phyloP scores from a whole-genome alignment of 176 grass and related monocot genomes.

The Avena sativa region DNA sequence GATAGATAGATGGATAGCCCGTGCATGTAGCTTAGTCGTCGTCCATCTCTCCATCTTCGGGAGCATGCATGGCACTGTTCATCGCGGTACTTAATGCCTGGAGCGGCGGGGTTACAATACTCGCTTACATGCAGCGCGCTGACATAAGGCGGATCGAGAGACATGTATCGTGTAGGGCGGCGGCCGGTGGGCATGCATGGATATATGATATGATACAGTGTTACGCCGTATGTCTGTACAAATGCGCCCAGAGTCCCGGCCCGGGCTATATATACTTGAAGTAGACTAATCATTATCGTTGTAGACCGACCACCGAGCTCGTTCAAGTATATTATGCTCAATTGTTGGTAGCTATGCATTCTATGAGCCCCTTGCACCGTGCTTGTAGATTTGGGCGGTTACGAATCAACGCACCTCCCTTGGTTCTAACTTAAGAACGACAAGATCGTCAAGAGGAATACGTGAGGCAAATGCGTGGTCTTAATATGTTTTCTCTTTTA shows the following conservation, averaged over 20 bases:
- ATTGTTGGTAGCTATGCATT: too few relatives aligned
- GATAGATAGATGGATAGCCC: not conserved
- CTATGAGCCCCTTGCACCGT: too few relatives aligned
- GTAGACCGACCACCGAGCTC: too few relatives aligned
- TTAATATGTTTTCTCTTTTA: too few relatives aligned
- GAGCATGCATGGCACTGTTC: conserved; percentile 8
- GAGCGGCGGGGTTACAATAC: not conserved
- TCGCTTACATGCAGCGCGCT: not conserved
- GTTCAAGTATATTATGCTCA: too few relatives aligned
- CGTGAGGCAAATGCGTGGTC: too few relatives aligned
- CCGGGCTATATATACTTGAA: not conserved
- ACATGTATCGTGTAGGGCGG: not conserved
- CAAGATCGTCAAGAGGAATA: too few relatives aligned
- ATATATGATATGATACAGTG: not conserved
- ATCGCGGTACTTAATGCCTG: not conserved
- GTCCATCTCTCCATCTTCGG: not conserved
- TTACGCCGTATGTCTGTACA: not conserved
- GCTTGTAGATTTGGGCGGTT: too few relatives aligned
- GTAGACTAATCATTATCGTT: too few relatives aligned
- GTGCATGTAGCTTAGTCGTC: not conserved
- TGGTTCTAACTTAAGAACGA: too few relatives aligned
- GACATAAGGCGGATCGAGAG: not conserved
- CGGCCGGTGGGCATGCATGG: not conserved
- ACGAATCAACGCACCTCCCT: too few relatives aligned
- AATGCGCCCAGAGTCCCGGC: not conserved